Evolutionary conservation across 2,329 filamentous ascomycete genomes (phyloP), one percentile per base, ranked within the genome.

Genomic region (Neophaeococcomyces mojaviensis): DNA sequence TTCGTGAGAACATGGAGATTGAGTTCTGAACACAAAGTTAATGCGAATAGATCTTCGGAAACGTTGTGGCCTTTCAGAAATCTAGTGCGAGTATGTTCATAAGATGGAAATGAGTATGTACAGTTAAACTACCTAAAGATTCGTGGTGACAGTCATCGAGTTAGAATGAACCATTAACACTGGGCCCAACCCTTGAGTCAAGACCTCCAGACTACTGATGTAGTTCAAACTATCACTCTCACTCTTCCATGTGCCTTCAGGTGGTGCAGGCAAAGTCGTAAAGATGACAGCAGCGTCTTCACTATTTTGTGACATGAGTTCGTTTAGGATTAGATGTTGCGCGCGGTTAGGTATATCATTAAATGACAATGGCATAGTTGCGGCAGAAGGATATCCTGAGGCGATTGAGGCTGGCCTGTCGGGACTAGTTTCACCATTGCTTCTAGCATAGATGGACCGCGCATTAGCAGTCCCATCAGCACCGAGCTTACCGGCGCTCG

Each of bases 71-170:
- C n/a, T n/a, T n/a, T n/a, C n/a, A n/a, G n/a, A n/a, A n/a, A n/a
- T n/a, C n/a, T n/a, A n/a, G n/a, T n/a, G n/a, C n/a, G n/a, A n/a
- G n/a, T n/a, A n/a, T n/a, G n/a, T n/a, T n/a, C n/a, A n/a, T n/a
- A n/a, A n/a, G n/a, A n/a, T n/a, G n/a, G n/a, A n/a, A n/a, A n/a
- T n/a, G n/a, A n/a, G n/a, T n/a, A n/a, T n/a, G n/a, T n/a, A n/a
- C n/a, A n/a, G n/a, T n/a, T n/a, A n/a, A n/a, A n/a, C n/a, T n/a
- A 24, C 8, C 60, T 57, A 86, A 50, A 87, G 64, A 61, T 81
- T 85, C 58, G 85, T 84, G 5, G 84, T 94, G 38, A 94, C 87
- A 13, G 86, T 94, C 84, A 94, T 88, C 58, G 82, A 88, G 64
- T 94, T 94, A 64, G 84, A 88, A 65, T 94, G 76, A 32, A 94